Percentiles rank a stretch among this genome's conserved stretches.
Conservation (phyloP, 805 yeast species). For the Lipomyces japonicus region DNA sequence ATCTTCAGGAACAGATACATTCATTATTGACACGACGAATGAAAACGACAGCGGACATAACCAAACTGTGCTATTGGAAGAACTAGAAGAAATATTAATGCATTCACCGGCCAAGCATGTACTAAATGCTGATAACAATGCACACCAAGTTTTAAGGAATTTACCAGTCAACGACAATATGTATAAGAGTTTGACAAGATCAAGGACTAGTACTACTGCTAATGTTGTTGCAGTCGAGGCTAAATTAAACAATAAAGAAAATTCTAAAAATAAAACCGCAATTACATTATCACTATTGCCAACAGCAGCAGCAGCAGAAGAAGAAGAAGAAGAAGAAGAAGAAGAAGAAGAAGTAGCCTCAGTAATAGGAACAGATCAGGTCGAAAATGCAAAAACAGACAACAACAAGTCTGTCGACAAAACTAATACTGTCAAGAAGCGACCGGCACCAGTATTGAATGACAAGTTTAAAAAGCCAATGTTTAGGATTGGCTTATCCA, state of each 20-base stretch:
- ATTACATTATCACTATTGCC: too few relatives aligned
- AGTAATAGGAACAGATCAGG: too few relatives aligned
- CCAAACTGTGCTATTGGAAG: not conserved
- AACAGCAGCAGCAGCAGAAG: too few relatives aligned
- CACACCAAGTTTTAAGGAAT: too few relatives aligned
- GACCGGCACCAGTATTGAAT: not conserved
- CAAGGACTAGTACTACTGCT: not conserved
- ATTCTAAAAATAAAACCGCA: too few relatives aligned
- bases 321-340: too few relatives aligned
- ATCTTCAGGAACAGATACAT: constrained; percentile 2
- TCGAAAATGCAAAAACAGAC: too few relatives aligned
- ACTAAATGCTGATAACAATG: not conserved
- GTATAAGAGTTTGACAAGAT: not conserved
- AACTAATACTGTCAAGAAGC: not conserved
- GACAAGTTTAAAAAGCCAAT: constrained; percentile 10
- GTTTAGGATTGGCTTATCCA: constrained; percentile 23
- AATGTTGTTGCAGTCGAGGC: too few relatives aligned
- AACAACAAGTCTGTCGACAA: not conserved
- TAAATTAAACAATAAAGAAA: too few relatives aligned
- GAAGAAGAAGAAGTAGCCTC: too few relatives aligned
- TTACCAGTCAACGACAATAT: not conserved
- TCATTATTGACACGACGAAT: not conserved
- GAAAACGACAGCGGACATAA: not conserved
- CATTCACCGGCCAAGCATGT: not conserved
- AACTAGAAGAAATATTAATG: not conserved